Evolutionary conservation across 345 rosid genomes (phyloP), one percentile per base, ranked within the genome.

Genomic region (Toxicodendron radicans): DNA sequence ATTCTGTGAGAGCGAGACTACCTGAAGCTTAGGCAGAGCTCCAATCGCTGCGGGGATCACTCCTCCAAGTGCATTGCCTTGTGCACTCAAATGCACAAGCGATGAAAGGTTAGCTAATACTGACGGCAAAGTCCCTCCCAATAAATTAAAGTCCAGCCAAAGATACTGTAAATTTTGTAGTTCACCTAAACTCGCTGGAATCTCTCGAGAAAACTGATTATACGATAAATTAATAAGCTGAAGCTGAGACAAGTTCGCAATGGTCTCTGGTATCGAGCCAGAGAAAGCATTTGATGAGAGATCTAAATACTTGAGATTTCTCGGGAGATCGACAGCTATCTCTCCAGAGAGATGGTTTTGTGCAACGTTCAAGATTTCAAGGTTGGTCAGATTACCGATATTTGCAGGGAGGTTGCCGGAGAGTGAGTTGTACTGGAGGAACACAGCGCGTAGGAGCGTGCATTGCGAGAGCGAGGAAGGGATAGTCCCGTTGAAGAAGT

Each of bases 371-470:
- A 95, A 77, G 20, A 87, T 80, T 48, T 83, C 85, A 48, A 95
- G 92, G 8, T 79, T 33, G 0, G 93, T 85, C 57, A 92, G 89
- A 67, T 91, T 92, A 53, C 71, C 74, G 75, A 95, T 66, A 60
- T 73, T 88, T 53, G 64, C 64, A 1, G 99, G 97, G 7, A 95
- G 81, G 21, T 68, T 73, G n/a, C 98, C 99, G 83, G 94, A 84
- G 83, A 93, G 83, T 18, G 93, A 90, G 91, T 95, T 95, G 76
- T 90, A 86, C 85, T 95, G 96, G 56, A 95, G 83, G 79, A 86
- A 95, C 30, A 93, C 81, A 57, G 94, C 71, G 52, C 89, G 88
- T 3, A 95, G 83, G 79, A 87, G 87, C 45, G 87, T 80, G 89
- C 95, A 90, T 83, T 85, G 83, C 9, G 94, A 83, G 72, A 92